phyloP scores from a whole-genome alignment of 1,284 basidiomycete genomes.

The Malassezia dermatis region DNA sequence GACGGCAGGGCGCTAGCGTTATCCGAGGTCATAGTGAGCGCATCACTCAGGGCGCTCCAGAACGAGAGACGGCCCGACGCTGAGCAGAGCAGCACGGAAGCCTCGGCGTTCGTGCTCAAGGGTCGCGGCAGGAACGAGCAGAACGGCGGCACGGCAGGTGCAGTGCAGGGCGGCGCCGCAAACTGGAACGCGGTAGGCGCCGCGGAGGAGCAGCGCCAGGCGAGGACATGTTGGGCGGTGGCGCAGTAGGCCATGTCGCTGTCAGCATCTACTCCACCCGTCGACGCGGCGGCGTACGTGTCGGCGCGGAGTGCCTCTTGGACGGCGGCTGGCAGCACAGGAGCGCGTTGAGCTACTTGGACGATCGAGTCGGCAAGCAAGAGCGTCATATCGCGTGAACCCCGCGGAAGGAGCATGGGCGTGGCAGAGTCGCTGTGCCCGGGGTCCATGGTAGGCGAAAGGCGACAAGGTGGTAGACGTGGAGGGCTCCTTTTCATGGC shows the following conservation, averaged over 20 bases:
- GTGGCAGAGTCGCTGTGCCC: neutral
- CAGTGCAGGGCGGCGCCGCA: neutral
- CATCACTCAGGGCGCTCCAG: conserved; percentile 15
- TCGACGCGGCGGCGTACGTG: conserved; percentile 2
- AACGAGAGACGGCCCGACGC: conserved; percentile 1
- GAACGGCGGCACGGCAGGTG: neutral
- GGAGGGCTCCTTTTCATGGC: neutral
- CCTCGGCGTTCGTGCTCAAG: conserved; percentile 13
- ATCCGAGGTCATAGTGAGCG: neutral
- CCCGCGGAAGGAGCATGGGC: neutral
- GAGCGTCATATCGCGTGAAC: neutral
- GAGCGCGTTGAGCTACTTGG: conserved; percentile 3
- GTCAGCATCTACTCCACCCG: conserved; percentile 13
- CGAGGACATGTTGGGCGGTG: neutral
- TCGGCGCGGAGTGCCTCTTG: conserved; percentile 6
- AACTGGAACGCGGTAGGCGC: conserved; percentile 9
- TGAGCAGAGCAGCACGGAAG: conserved; percentile 10
- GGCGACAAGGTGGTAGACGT: neutral
- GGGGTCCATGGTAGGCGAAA: neutral
- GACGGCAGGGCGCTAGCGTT: neutral
- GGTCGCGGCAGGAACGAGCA: conserved; percentile 12
- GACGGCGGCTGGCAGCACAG: neutral
- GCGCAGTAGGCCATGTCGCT: conserved; percentile 13
- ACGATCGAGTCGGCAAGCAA: conserved; percentile 16
- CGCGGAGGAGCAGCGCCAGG: conserved; percentile 10